Base-by-base conservation (phyloP, 768 basidiomycete genomes). In the Pisolithus marmoratus region DNA sequence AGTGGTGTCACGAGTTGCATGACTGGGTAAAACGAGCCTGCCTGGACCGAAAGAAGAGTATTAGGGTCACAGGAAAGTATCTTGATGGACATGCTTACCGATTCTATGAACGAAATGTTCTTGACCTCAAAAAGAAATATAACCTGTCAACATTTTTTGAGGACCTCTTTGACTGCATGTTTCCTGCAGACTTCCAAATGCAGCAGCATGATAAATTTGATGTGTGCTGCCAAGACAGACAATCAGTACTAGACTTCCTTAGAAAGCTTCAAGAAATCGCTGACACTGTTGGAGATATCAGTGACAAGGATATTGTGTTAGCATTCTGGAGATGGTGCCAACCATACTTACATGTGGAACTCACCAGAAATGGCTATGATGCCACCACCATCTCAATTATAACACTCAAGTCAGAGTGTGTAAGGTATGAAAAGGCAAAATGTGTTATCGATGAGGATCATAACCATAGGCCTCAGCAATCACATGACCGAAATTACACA, bases 151-250 rank as follows among this genome's bases (percentile, higher is more conserved):
- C 46, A 0, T 55, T 54, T 41, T 57, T 60, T 11, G 49, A 51
- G 8, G 50, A 7, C 0, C 23, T 60, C 1, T 60, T 58, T 20
- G 46, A 60, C 24, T 38, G 54, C 22, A 31, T 52, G 8, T 60
- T 60, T 48, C 59, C 56, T 0, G 49, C 50, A 0, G 59, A 60
- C 37, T 60, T 58, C 49, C 37, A 49, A 0, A 55, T 53, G 47
- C 49, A 56, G 15, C 57, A 58, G 31, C 54, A 47, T 1, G 42
- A 53, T 17, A 48, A 55, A 52, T 58, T 60, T 40, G 37, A 55
- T 2, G 37, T 4, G 4, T 58, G 50, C n/a, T n/a, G 15, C 3
- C 59, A 60, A 31, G 51, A 54, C 4, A 29, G 46, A 3, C 38
- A 36, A 15, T 17, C 54, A 2, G 55, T 60, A 8, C 50, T 45